phyloP scores from a whole-genome alignment of 2,329 filamentous ascomycete genomes.

The Apiospora hydei region DNA sequence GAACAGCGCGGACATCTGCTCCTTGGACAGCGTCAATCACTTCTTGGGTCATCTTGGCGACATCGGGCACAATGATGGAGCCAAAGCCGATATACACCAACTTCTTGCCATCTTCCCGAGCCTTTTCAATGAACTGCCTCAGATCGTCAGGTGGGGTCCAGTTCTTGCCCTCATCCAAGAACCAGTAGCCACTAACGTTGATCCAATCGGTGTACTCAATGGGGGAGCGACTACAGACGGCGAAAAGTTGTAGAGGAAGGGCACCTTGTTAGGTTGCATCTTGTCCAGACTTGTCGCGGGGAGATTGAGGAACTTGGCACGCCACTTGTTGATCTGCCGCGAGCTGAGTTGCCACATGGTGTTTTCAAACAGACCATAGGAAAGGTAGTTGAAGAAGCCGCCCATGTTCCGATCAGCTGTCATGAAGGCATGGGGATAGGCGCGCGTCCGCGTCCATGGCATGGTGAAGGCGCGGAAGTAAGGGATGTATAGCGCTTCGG shows the following conservation, averaged over 20 bases:
- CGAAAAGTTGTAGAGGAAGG: slow-evolving; percentile 97
- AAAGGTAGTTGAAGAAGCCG: slow-evolving; percentile 92
- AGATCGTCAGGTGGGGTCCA: slow-evolving; percentile 82
- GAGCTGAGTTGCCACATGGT: slow-evolving; percentile 96
- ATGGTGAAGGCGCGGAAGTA: slow-evolving; percentile 99
- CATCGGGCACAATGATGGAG: slow-evolving; percentile 92
- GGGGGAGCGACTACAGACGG: slow-evolving; percentile 93
- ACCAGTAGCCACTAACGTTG: slow-evolving; percentile 97
- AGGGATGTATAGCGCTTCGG: slow-evolving; percentile 88
- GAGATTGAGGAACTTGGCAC: slow-evolving; percentile 79
- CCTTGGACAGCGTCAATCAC: slow-evolving; percentile 90
- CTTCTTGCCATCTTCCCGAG: slow-evolving; percentile 83
- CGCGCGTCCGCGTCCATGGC: slow-evolving; percentile 96
- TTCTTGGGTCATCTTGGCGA: slow-evolving; percentile 86
- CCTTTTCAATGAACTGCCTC: slow-evolving; percentile 81
- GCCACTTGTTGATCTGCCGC: slow-evolving; percentile 91
- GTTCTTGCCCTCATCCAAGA: slow-evolving; percentile 75
- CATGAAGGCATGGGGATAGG: slow-evolving; percentile 96
- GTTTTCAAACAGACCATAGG: slow-evolving; percentile 95
- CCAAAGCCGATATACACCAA: slow-evolving; percentile 97
- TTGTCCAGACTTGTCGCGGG: slow-evolving; percentile 85
- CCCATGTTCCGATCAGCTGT: slow-evolving; percentile 94
- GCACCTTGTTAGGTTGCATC: slow-evolving; percentile 96
- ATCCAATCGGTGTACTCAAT: slow-evolving; percentile 98
- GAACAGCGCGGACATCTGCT: slow-evolving; percentile 90